Evolutionary conservation across 352 stramenopile species (phyloP).

Genomic region (Phytophthora agathidicida): DNA sequence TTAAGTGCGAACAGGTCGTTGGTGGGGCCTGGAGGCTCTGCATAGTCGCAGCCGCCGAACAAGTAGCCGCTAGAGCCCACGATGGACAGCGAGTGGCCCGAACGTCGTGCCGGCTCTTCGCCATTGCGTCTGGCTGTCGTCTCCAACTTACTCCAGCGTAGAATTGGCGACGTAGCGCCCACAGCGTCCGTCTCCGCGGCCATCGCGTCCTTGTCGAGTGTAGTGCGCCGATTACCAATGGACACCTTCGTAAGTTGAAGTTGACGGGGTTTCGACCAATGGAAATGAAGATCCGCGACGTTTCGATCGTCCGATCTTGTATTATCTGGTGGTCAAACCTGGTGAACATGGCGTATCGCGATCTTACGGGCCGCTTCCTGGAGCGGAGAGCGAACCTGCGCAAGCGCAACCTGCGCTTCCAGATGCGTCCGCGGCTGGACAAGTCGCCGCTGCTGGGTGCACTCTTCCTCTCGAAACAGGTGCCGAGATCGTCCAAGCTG

Average conservation of each 20-base stretch:
- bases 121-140: slow-evolving; percentile 65
- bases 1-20: slow-evolving; percentile 95
- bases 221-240: too few species aligned
- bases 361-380: slow-evolving; percentile 59
- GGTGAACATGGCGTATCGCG: slow-evolving; percentile 59
- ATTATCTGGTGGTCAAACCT: slow-evolving; percentile 6
- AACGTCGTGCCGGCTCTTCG: slow-evolving; percentile 89
- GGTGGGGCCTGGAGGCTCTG: slow-evolving; percentile 89
- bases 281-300: slow-evolving; percentile 21
- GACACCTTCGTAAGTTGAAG: slow-evolving; percentile 25
- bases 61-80: slow-evolving; percentile 91
- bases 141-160: slow-evolving; percentile 70
- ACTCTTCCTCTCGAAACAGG: slow-evolving; percentile 65
- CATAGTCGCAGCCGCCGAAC: slow-evolving; percentile 93
- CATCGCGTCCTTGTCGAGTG: slow-evolving; percentile 6
- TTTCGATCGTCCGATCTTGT: slow-evolving; percentile 45
- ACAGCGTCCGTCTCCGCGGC: background rate
- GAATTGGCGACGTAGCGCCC: slow-evolving; percentile 14
- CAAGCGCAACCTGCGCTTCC: slow-evolving; percentile 64
- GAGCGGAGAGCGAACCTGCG: slow-evolving; percentile 50
- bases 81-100: slow-evolving; percentile 93
- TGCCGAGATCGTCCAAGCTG: slow-evolving; percentile 11
- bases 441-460: slow-evolving; percentile 43
- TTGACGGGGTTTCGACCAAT: slow-evolving; percentile 21
- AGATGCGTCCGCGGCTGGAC: slow-evolving; percentile 52